These are phyloP conservation scores for Aspergillus clavatus DNA, from an alignment of 2,329 filamentous ascomycete genomes.

Conservation along the genomic window DNA sequence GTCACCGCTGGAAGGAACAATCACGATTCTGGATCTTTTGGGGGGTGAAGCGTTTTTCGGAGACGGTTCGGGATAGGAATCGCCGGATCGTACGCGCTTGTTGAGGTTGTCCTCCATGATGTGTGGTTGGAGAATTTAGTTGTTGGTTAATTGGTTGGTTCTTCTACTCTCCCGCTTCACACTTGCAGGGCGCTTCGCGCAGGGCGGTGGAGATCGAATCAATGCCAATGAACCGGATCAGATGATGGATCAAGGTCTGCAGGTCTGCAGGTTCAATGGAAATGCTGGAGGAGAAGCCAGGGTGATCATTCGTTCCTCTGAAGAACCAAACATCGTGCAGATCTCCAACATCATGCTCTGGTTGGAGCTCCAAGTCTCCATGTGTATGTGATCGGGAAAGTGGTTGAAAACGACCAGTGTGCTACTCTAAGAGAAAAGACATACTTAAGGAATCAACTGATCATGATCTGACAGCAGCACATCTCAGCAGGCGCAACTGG, in stretches of 20 bases:
- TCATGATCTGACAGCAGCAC: background rate
- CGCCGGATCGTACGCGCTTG: slow-evolving; percentile 14
- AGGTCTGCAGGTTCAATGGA: background rate
- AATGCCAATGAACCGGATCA: background rate
- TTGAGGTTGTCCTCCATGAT: slow-evolving; percentile 12
- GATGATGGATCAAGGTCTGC: background rate
- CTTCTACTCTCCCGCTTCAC: background rate
- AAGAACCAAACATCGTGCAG: background rate
- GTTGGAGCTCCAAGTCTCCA: too few species aligned
- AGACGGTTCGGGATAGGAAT: slow-evolving; percentile 1
- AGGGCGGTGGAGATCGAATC: background rate
- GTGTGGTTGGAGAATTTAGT: background rate
- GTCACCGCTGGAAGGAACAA: slow-evolving; percentile 1
- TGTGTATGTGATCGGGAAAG: background rate
- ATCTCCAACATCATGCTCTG: background rate
- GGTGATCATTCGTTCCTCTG: background rate
- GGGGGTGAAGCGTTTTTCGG: slow-evolving; percentile 4
- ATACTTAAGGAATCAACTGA: background rate
- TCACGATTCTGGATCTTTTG: slow-evolving; percentile 1
- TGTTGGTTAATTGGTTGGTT: background rate
- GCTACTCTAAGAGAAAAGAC: background rate
- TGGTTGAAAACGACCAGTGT: background rate
- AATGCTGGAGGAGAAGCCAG: background rate
- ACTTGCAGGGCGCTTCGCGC: background rate
- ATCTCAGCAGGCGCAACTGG: too few species aligned